Percentiles rank a stretch among this genome's conserved stretches.
These are phyloP conservation scores for Candida qinlingensis DNA, from an alignment of 805 yeast genomes.

Conservation along the genomic window DNA sequence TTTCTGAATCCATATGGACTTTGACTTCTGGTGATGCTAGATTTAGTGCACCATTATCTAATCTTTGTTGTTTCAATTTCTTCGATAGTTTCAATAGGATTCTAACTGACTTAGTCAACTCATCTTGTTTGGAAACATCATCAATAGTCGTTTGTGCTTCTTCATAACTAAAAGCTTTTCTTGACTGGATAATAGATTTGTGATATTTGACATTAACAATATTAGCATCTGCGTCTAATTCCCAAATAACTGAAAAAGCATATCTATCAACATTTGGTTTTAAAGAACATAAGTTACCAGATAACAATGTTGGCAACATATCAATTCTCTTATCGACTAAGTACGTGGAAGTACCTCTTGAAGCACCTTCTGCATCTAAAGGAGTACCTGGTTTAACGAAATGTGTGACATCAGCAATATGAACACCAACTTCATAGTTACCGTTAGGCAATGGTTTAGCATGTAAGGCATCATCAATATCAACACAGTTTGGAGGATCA, in stretches of 20 bases:
- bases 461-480: constrained; percentile 97
- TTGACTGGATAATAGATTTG: constrained; percentile 83
- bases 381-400: constrained; percentile 92
- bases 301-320: constrained; percentile 92
- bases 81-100: constrained; percentile 74
- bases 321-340: constrained; percentile 97
- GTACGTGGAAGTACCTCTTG: constrained; percentile 96
- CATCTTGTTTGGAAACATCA: constrained; percentile 70
- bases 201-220: constrained; percentile 74
- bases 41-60: constrained; percentile 94
- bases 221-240: constrained; percentile 78
- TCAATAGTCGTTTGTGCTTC: constrained; percentile 90
- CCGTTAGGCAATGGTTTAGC: constrained; percentile 85
- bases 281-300: constrained; percentile 93
- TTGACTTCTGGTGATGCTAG: constrained; percentile 97
- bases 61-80: constrained; percentile 74
- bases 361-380: constrained; percentile 91
- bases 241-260: constrained; percentile 96
- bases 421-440: constrained; percentile 95
- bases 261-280: constrained; percentile 93
- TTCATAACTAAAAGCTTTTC: constrained; percentile 93
- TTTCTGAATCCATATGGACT: constrained; percentile 94
- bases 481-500: constrained; percentile 98
- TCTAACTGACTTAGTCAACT: constrained; percentile 85
- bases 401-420: constrained; percentile 97